A percentile compares a stretch with the other conserved stretches of the same genome.
These are phyloP conservation scores for Neurospora sp. DNA, from an alignment of 495 filamentous ascomycete genomes.

Conservation along the genomic window DNA sequence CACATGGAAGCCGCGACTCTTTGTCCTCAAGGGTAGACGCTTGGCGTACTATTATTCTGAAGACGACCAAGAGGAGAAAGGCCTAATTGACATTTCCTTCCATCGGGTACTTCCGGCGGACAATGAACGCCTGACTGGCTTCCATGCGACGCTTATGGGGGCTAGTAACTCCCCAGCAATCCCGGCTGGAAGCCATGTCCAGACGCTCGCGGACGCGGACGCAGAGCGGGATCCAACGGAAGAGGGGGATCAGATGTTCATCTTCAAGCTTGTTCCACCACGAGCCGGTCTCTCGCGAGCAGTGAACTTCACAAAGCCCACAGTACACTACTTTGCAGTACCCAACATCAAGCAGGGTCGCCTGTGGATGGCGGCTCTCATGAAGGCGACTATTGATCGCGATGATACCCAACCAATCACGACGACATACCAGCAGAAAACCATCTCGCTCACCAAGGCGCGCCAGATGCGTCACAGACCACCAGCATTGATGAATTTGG, in stretches of 20 bases:
- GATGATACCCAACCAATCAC: slow-evolving; percentile 69
- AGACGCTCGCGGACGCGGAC: slow-evolving; percentile 39
- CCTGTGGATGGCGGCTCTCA: slow-evolving; percentile 95
- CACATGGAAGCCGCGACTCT: slow-evolving; percentile 92
- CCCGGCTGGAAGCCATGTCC: slow-evolving; percentile 53
- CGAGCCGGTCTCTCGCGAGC: slow-evolving; percentile 78
- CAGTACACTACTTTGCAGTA: slow-evolving; percentile 95
- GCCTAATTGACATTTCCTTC: slow-evolving; percentile 92
- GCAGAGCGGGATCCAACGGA: slow-evolving; percentile 33
- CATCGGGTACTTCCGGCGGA: slow-evolving; percentile 95
- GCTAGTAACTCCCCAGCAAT: slow-evolving; percentile 66
- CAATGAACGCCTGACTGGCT: slow-evolving; percentile 74
- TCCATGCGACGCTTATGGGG: slow-evolving; percentile 88
- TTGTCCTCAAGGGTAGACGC: slow-evolving; percentile 81
- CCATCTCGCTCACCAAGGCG: slow-evolving; percentile 79
- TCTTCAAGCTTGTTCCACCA: slow-evolving; percentile 95
- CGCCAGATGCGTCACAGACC: slow-evolving; percentile 74
- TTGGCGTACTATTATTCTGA: slow-evolving; percentile 96
- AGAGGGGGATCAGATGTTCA: slow-evolving; percentile 62
- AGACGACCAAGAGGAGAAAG: slow-evolving; percentile 81
- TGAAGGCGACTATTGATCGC: slow-evolving; percentile 98
- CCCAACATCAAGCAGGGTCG: slow-evolving; percentile 80
- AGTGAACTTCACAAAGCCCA: slow-evolving; percentile 94
- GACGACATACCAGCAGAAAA: slow-evolving; percentile 91
- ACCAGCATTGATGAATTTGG: slow-evolving; percentile 70